phyloP scores from a whole-genome alignment of 352 stramenopile genomes.

The Globisporangium polare region DNA sequence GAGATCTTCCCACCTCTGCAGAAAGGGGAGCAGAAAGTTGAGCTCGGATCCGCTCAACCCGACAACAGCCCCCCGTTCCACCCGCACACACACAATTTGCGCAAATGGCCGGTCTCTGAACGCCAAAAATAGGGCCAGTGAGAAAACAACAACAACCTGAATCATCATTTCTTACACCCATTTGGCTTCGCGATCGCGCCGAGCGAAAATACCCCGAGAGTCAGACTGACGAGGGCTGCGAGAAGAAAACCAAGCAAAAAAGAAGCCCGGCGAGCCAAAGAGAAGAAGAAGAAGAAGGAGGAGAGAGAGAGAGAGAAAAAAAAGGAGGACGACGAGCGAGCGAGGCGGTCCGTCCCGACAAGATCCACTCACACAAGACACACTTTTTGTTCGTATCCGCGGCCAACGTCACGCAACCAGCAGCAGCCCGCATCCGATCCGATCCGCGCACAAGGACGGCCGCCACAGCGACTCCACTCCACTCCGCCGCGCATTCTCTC shows the following conservation, averaged over 20 bases:
- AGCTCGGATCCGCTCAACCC: slow-evolving; percentile 1
- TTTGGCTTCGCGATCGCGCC: slow-evolving; percentile 8
- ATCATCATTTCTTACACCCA: slow-evolving; percentile 16
- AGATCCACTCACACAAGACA: slow-evolving; percentile 14
- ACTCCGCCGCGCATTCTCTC: neutral
- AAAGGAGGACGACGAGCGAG: slow-evolving; percentile 1
- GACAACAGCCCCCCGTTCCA: neutral
- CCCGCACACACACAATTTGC: neutral
- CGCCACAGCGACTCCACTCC: neutral
- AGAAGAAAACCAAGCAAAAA: slow-evolving; percentile 14
- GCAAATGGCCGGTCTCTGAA: neutral
- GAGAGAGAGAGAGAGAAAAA: slow-evolving; percentile 4
- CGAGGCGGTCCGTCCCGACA: slow-evolving; percentile 8
- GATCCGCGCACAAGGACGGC: neutral
- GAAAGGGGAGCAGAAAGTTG: slow-evolving; percentile 1
- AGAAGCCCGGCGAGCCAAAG: slow-evolving; percentile 8
- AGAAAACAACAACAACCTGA: slow-evolving; percentile 23
- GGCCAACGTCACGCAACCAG: neutral
- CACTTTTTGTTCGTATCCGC: slow-evolving; percentile 19
- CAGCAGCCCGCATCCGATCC: slow-evolving; percentile 1
- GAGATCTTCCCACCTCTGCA: slow-evolving; percentile 10
- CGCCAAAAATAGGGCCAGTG: neutral
- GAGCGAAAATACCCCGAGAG: neutral
- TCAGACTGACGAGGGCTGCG: slow-evolving; percentile 10
- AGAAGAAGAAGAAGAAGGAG: slow-evolving; percentile 4